These are phyloP conservation scores for Cetradonia linearis DNA, from an alignment of 495 filamentous ascomycete species.

Conservation along the genomic window DNA sequence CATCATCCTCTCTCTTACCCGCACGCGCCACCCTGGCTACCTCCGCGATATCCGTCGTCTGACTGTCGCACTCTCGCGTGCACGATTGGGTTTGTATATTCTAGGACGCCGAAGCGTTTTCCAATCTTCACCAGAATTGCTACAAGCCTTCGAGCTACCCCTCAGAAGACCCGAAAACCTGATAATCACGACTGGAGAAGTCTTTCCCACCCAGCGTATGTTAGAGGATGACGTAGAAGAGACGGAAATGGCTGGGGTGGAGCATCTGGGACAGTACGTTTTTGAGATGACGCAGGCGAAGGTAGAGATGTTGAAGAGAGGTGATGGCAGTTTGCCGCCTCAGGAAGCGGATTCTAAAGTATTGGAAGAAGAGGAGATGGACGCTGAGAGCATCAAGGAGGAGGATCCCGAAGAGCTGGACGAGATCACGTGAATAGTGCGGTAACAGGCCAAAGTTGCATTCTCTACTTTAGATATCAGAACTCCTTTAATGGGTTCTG, in stretches of 20 bases:
- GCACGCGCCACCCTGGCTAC: conserved; percentile 85
- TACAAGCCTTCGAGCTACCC: conserved; percentile 67
- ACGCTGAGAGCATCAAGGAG: conserved; percentile 24
- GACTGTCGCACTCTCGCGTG: conserved; percentile 92
- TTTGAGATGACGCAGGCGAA: conserved; percentile 92
- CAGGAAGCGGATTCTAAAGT: conserved; percentile 35
- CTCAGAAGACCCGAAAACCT: conserved; percentile 68
- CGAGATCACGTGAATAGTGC: conserved; percentile 8
- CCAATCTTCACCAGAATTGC: conserved; percentile 76
- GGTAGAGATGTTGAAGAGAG: conserved; percentile 50
- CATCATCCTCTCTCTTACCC: conserved; percentile 82
- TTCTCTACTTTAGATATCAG: no score
- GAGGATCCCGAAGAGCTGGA: conserved; percentile 8
- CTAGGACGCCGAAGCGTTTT: conserved; percentile 86
- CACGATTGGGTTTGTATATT: conserved; percentile 84
- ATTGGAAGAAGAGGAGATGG: conserved; percentile 34
- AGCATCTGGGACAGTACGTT: conserved; percentile 94
- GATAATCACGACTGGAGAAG: conserved; percentile 68
- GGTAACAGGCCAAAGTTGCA: background rate
- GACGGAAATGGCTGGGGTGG: conserved; percentile 72
- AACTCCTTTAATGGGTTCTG: no score
- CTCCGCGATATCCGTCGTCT: conserved; percentile 87
- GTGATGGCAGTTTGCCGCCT: conserved; percentile 30
- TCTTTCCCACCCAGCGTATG: conserved; percentile 61
- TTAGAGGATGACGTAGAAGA: conserved; percentile 48